Percentiles rank a stretch among this genome's conserved stretches.
Evolutionary conservation across 176 grass and related monocot genomes (phyloP).

Genomic region (Zizania latifolia): DNA sequence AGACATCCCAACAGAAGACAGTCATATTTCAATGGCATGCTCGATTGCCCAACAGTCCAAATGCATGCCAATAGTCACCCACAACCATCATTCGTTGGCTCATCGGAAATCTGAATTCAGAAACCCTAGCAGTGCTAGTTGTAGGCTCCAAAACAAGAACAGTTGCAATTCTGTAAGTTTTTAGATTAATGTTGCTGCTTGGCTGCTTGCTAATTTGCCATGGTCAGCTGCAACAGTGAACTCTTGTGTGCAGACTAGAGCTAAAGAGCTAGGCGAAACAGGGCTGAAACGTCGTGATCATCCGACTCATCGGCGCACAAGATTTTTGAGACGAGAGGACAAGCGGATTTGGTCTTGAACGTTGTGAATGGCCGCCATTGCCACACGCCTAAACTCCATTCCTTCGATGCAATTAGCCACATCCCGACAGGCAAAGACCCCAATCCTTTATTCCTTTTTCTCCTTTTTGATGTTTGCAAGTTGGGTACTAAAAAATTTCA

Average conservation of each 20-base stretch:
- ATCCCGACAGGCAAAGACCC: too few relatives aligned
- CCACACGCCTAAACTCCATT: too few relatives aligned
- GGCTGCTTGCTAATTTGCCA: not conserved
- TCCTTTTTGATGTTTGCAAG: too few relatives aligned
- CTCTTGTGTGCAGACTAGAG: not conserved
- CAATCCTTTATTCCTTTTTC: too few relatives aligned
- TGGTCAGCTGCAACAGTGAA: not conserved
- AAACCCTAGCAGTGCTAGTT: not conserved
- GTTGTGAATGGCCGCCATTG: too few relatives aligned
- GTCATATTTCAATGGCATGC: not conserved
- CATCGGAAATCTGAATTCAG: not conserved
- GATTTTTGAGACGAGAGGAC: not conserved
- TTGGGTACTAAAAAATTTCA: too few relatives aligned
- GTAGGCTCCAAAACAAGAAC: not conserved
- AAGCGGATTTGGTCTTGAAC: too few relatives aligned
- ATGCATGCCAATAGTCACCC: not conserved
- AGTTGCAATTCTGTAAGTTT: not conserved
- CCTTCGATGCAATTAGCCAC: too few relatives aligned
- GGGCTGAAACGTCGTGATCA: constrained; percentile 27
- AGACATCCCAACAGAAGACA: not conserved
- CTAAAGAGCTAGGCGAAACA: not conserved
- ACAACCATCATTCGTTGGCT: not conserved
- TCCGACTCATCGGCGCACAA: not conserved
- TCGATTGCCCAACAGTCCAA: not conserved
- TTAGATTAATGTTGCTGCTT: not conserved